Evolutionary conservation across 1,139 yeast species (phyloP), one percentile per base, ranked within the genome.

Genomic region (Kluyveromyces sp.): DNA sequence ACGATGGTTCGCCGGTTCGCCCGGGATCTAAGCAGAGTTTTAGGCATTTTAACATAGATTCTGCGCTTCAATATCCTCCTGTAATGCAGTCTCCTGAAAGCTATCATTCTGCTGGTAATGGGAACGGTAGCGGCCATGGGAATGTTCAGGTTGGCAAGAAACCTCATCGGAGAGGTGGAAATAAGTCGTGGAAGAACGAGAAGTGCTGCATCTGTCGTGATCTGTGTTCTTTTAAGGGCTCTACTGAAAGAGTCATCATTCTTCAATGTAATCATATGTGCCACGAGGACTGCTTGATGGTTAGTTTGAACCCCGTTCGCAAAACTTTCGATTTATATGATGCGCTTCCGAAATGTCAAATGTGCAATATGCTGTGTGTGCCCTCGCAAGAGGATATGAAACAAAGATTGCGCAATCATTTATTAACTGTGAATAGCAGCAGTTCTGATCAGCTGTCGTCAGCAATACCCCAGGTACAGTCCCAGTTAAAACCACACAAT

Each of bases 171-270:
- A 41, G 48, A 4, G 35, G 35, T 21, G 43, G 38, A 5, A 61
- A 58, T 41, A 63, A 59, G 45, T 61, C 64, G 1, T 61, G 60
- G 31, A 42, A 58, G 6, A 55, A 56, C 32, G 59, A 51, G 35
- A 42, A 48, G n/a, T 64, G 68, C 42, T 58, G 65, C 7, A 48
- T 64, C 15, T 64, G 68, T 48, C 57, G 59, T 25, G 68, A 64
- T 45, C 54, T 57, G 7, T 57, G 61, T 4, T 58, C 59, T 4
- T 57, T 57, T 39, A 59, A 63, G 42, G 54, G 60, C 21, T 49
- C 48, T 25, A 64, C 60, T 6, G 68, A 64, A 46, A 57, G 60
- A 43, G 52, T 64, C 2, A 54, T 64, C n/a, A 58, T 58, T 41
- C 50, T 64, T 25, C 54, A 53, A 41, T 64, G 68, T 50, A 56